Percentiles rank a stretch among this genome's conserved stretches.
Conservation (phyloP, 139 green algal species). For the Coelastrella sp. region DNA sequence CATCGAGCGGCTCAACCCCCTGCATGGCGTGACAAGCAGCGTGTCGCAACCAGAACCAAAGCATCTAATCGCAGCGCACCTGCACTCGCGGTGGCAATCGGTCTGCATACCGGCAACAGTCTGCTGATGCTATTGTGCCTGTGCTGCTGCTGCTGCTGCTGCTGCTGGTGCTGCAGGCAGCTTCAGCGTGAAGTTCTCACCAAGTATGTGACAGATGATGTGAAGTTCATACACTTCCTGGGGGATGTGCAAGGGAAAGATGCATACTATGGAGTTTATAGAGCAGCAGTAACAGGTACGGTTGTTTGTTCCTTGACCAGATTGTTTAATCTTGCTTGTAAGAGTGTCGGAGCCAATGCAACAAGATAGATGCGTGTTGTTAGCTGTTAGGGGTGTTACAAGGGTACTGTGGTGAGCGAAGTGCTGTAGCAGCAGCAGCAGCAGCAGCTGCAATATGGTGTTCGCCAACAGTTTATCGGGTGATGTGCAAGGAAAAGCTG, state of each 20-base stretch:
- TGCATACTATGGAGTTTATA: slow-evolving; percentile 33
- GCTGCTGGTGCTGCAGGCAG: slow-evolving; percentile 7
- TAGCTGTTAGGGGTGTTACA: too few species aligned
- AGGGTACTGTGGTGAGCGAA: too few species aligned
- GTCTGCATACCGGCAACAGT: not conserved
- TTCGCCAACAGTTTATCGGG: too few species aligned
- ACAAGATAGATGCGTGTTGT: too few species aligned
- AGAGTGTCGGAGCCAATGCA: too few species aligned
- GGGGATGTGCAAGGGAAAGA: slow-evolving; percentile 30
- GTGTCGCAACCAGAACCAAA: too few species aligned
- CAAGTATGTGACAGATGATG: slow-evolving; percentile 38
- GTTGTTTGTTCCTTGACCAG: too few species aligned
- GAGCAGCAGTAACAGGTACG: slow-evolving; percentile 28
- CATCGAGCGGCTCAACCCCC: too few species aligned
- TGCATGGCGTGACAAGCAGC: too few species aligned
- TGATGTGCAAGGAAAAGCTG: too few species aligned
- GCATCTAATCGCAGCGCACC: not conserved
- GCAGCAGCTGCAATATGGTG: not conserved
- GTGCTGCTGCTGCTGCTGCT: not conserved
- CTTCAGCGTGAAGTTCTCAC: slow-evolving; percentile 7
- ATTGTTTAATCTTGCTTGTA: too few species aligned
- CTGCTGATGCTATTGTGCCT: not conserved
- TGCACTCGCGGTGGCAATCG: not conserved
- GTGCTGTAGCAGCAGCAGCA: not conserved
- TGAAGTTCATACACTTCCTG: slow-evolving; percentile 32